phyloP scores from a whole-genome alignment of 1,284 basidiomycete species.

The Amylostereum areolatum region DNA sequence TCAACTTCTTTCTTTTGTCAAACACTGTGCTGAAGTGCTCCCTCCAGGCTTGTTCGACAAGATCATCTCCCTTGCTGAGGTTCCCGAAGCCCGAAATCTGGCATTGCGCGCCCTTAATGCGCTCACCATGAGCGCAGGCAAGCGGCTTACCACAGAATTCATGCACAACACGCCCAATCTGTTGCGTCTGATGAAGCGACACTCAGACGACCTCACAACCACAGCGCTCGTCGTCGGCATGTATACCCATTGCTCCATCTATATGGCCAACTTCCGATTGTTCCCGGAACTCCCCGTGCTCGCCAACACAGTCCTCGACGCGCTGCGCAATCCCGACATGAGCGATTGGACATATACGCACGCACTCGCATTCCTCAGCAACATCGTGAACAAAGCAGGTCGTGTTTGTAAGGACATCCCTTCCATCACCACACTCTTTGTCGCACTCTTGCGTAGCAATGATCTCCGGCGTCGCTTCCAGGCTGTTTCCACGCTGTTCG shows the following conservation, averaged over 20 bases:
- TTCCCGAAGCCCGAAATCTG: slow-evolving; percentile 1
- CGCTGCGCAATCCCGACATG: slow-evolving; percentile 1
- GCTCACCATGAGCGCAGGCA: neutral
- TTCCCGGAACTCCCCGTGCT: neutral
- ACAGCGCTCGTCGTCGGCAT: slow-evolving; percentile 4
- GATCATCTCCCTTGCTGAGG: slow-evolving; percentile 2
- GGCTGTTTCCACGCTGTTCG: neutral
- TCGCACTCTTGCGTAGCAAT: slow-evolving; percentile 5
- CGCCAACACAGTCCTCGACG: slow-evolving; percentile 4
- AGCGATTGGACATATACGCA: slow-evolving; percentile 7
- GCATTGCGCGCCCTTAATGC: slow-evolving; percentile 7
- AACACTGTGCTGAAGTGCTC: neutral
- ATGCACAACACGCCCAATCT: neutral
- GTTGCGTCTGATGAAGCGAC: neutral
- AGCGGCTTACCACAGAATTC: neutral
- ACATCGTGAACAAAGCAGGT: neutral
- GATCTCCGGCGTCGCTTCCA: slow-evolving; percentile 1
- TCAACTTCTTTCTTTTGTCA: neutral
- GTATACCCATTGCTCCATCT: slow-evolving; percentile 3
- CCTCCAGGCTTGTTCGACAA: slow-evolving; percentile 5
- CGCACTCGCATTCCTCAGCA: slow-evolving; percentile 4
- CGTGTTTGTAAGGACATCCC: neutral
- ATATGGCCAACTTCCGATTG: neutral
- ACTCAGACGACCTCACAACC: slow-evolving; percentile 5
- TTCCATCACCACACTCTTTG: slow-evolving; percentile 2